A percentile compares a stretch with the other conserved stretches of the same genome.
Conservation (phyloP, 768 basidiomycete genomes). For the Amanita subjunquillea region DNA sequence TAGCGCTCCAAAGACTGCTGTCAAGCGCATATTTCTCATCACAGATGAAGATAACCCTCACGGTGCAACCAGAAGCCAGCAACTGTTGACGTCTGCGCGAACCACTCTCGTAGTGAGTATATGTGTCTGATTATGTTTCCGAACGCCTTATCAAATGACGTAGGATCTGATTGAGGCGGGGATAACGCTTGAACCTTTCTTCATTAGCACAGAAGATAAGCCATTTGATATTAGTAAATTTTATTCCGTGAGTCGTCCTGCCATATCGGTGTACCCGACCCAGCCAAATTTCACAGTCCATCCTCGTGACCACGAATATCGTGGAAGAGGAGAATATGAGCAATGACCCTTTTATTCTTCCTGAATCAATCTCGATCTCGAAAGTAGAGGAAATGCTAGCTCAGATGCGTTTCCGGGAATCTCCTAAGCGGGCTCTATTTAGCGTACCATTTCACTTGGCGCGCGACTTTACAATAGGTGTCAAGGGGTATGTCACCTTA, state of each 20-base stretch:
- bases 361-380: slow-evolving; percentile 66
- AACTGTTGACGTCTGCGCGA: slow-evolving; percentile 56
- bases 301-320: slow-evolving; percentile 45
- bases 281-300: slow-evolving; percentile 29
- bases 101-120: slow-evolving; percentile 57
- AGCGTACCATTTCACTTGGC: slow-evolving; percentile 75
- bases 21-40: slow-evolving; percentile 89
- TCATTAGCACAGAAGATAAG: slow-evolving; percentile 61
- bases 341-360: slow-evolving; percentile 36
- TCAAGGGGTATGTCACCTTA: slow-evolving; percentile 57
- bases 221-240: slow-evolving; percentile 68
- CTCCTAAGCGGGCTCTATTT: slow-evolving; percentile 76
- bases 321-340: slow-evolving; percentile 42
- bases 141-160: background rate
- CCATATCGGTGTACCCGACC: background rate
- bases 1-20: slow-evolving; percentile 79
- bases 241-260: slow-evolving; percentile 50
- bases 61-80: slow-evolving; percentile 40
- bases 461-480: slow-evolving; percentile 61
- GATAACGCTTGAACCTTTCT: slow-evolving; percentile 78
- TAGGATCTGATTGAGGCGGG: slow-evolving; percentile 81
- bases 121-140: background rate
- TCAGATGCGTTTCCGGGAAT: slow-evolving; percentile 76
- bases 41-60: slow-evolving; percentile 85
- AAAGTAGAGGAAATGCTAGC: slow-evolving; percentile 67